Conservation (phyloP, 176 grass and related monocot genomes). For the Juncus inflexus region DNA sequence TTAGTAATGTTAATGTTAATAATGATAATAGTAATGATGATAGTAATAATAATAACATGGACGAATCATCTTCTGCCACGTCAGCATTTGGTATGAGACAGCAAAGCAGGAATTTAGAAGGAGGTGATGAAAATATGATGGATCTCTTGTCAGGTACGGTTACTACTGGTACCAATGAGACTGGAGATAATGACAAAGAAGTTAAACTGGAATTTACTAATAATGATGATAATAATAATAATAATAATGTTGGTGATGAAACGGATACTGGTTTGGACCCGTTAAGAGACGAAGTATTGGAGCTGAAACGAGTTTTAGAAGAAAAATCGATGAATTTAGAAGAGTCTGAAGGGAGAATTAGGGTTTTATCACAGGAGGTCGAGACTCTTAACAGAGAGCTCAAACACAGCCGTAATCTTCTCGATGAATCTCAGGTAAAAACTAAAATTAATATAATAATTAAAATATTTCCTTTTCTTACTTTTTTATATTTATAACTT, state of each 20-base stretch:
- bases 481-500: conserved; percentile 7
- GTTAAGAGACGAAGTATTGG: conserved; percentile 36
- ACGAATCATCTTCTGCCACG: conserved; percentile 71
- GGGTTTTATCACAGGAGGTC: conserved; percentile 44
- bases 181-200: conserved; percentile 44
- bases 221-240: conserved; percentile 4
- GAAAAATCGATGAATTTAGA: conserved; percentile 64
- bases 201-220: conserved; percentile 21
- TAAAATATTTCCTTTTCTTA: not conserved
- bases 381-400: conserved; percentile 64
- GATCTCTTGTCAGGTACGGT: conserved; percentile 51
- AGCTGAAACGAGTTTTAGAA: conserved; percentile 53
- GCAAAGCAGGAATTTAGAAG: conserved; percentile 62
- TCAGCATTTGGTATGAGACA: conserved; percentile 41
- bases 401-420: conserved; percentile 55
- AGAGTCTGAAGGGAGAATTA: conserved; percentile 68
- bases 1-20: conserved; percentile 35
- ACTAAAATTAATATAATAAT: conserved; percentile 11
- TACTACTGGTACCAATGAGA: conserved; percentile 44
- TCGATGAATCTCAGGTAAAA: conserved; percentile 94
- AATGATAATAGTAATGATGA: no score
- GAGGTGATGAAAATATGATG: conserved; percentile 93
- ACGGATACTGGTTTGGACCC: not conserved
- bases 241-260: not conserved
- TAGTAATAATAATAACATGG: conserved; percentile 36